Evolutionary conservation across 2,329 filamentous ascomycete species (phyloP), one percentile per base, ranked within the genome.

Genomic region (Aspergillus sp.): DNA sequence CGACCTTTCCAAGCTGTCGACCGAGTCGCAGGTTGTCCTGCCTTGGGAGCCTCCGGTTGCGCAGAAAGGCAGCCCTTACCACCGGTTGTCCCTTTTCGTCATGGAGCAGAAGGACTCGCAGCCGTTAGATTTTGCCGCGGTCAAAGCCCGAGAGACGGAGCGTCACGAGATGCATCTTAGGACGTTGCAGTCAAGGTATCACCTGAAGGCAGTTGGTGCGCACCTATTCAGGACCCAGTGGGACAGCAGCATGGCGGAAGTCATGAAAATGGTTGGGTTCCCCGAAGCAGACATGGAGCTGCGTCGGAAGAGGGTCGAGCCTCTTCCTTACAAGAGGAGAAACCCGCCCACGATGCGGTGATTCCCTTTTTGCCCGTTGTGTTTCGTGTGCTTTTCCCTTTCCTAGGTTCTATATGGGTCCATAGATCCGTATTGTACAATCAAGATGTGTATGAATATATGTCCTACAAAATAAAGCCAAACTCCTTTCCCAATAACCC

Each of bases 1-100:
- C 36, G 79, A 84, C n/a, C 76, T 94, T 12, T 72, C 73, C 57
- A 75, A 75, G 56, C 73, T 88, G 56, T 72, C 77, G 48, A 67
- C 72, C 52, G 73, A 80, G 19, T 73, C 75, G 29, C 82, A 93
- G 65, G 76, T 93, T 42, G 80, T 87, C 47, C 67, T 81, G 1
- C 83, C 88, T 1, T 98, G 91, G 88, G 73, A 90, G 27, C 85
- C 91, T 1, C 85, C 93, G 1, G 88, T 86, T 62, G 83, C 88
- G 1, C 86, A 95, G 64, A 94, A 93, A 73, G 93, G 93, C 48
- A 80, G 85, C 2, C 87, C 87, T 1, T 96, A 97, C 71, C 93
- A 97, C 69, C 86, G 93, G 44, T 75, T 97, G 46, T 83, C 84
- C 42, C 72, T 97, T 50, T 85, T 93, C 63, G 73, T 98, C 26